phyloP scores from a whole-genome alignment of 768 basidiomycete species.

The Kondoa malvinella region DNA sequence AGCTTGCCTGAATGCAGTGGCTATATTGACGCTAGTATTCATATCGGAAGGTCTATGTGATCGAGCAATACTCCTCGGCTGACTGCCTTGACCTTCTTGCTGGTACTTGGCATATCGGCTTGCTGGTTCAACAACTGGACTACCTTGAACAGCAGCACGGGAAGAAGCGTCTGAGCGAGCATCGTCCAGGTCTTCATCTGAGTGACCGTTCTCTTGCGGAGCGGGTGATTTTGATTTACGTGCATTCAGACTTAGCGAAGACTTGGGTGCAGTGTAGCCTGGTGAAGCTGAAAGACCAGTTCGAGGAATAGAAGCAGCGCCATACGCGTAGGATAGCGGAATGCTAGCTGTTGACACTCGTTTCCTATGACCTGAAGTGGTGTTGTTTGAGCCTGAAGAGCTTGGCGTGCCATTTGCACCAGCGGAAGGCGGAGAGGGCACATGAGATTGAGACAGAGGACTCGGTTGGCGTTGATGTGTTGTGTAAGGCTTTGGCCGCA shows the following conservation, averaged over 20 bases:
- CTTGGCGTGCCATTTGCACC: too few species aligned
- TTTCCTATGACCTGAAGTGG: too few species aligned
- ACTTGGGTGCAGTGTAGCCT: neutral
- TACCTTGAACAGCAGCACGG: neutral
- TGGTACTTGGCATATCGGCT: neutral
- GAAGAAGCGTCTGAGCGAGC: neutral
- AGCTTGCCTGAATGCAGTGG: slow-evolving; percentile 61
- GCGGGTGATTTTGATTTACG: neutral
- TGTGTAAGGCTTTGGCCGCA: too few species aligned
- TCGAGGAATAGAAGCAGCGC: neutral
- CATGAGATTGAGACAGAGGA: too few species aligned
- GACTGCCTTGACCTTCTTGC: neutral
- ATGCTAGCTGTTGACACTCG: neutral
- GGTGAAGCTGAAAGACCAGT: neutral
- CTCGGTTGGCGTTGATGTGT: too few species aligned
- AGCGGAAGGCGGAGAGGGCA: too few species aligned
- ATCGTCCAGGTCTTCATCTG: neutral
- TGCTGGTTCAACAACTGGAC: neutral
- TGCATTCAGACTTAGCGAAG: neutral
- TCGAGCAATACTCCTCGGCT: neutral
- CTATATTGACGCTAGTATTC: slow-evolving; percentile 69
- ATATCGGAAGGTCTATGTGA: neutral
- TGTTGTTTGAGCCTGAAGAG: too few species aligned
- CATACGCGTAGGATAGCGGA: neutral
- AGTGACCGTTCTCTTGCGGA: neutral